Conservation (phyloP, 169 alveolate species). For the Perkinsus chesapeaki region DNA sequence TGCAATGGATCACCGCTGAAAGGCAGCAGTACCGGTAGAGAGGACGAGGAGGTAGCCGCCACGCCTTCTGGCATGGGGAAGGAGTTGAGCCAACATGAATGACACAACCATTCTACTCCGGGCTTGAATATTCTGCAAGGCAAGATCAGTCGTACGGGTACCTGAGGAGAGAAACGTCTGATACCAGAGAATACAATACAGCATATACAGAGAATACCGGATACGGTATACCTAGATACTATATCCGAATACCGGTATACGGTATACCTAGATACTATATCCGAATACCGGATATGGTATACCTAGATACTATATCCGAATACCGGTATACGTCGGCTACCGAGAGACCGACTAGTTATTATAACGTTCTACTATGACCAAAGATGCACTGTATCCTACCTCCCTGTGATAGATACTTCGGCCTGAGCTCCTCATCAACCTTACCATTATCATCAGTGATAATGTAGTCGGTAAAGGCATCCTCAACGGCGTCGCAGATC, state of each 20-base stretch:
- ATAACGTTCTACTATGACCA: too few species aligned
- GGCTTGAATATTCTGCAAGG: constrained; percentile 57
- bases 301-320: too few species aligned
- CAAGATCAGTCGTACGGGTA: constrained; percentile 16
- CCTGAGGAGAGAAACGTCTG: too few species aligned
- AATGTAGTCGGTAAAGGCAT: constrained; percentile 2
- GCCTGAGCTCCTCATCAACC: neutral
- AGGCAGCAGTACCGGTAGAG: neutral
- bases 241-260: too few species aligned
- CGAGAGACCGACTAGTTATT: too few species aligned
- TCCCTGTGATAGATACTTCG: neutral
- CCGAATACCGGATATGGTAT: too few species aligned
- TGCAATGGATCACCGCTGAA: constrained; percentile 3
- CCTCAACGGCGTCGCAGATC: constrained; percentile 6
- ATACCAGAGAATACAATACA: too few species aligned
- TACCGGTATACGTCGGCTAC: too few species aligned
- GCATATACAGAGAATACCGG: too few species aligned
- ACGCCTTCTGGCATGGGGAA: constrained; percentile 33
- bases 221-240: too few species aligned
- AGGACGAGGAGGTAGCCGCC: neutral
- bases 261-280: too few species aligned
- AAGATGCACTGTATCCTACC: neutral
- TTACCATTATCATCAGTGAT: neutral
- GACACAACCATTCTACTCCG: constrained; percentile 51
- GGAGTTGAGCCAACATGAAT: constrained; percentile 52